Percentiles rank a stretch among this genome's conserved stretches.
Conservation (phyloP, 2,329 filamentous ascomycete species). For the Penicillium sp. region DNA sequence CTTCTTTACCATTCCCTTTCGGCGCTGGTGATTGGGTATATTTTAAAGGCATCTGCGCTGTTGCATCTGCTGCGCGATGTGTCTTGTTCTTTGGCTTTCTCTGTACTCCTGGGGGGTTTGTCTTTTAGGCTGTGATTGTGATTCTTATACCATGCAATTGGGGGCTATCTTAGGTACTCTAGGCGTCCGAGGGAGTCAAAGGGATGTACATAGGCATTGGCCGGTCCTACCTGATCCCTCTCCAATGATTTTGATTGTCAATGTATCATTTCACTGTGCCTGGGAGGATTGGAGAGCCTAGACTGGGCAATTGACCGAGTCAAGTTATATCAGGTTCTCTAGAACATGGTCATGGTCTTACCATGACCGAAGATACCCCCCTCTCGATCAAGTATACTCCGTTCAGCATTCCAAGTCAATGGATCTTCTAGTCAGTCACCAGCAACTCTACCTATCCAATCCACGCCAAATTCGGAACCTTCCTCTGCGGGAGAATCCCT, state of each 20-base stretch:
- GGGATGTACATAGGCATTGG: slow-evolving; percentile 23
- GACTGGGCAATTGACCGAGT: neutral
- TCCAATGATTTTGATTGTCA: slow-evolving; percentile 8
- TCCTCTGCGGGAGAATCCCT: slow-evolving; percentile 49
- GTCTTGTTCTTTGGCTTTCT: slow-evolving; percentile 15
- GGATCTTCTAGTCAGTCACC: neutral
- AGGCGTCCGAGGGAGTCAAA: slow-evolving; percentile 10
- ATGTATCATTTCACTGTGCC: neutral
- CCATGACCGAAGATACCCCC: no score
- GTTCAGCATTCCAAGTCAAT: neutral
- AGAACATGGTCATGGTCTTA: neutral
- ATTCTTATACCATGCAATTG: slow-evolving; percentile 20
- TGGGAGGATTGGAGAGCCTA: neutral
- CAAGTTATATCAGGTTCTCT: neutral
- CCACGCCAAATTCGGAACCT: slow-evolving; percentile 37
- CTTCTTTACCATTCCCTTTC: slow-evolving; percentile 20
- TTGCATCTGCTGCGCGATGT: slow-evolving; percentile 21
- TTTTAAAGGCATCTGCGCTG: slow-evolving; percentile 24
- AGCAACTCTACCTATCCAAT: neutral
- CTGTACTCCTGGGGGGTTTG: slow-evolving; percentile 7
- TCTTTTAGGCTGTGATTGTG: slow-evolving; percentile 5
- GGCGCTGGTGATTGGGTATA: slow-evolving; percentile 27
- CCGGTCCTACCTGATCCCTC: slow-evolving; percentile 1
- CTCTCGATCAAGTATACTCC: no score
- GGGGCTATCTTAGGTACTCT: neutral